Conservation (phyloP, 2,329 filamentous ascomycete genomes). For the Graphilbum fragrans region DNA sequence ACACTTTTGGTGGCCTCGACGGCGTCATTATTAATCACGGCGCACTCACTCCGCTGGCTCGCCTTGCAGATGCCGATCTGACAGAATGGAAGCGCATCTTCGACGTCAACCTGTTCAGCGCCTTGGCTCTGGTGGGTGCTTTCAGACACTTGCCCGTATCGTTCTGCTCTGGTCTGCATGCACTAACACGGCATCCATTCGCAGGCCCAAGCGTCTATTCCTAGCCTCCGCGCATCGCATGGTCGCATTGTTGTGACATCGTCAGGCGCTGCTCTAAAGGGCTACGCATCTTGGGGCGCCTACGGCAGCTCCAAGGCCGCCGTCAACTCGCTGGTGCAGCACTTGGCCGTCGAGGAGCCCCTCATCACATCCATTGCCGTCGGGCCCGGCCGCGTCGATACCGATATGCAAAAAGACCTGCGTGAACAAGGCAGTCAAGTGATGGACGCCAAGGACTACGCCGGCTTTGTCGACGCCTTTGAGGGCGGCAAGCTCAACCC, state of each 20-base stretch:
- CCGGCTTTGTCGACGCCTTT: conserved; percentile 57
- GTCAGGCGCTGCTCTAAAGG: conserved; percentile 58
- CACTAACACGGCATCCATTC: conserved; percentile 1
- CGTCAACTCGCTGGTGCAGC: conserved; percentile 64
- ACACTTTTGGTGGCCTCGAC: conserved; percentile 62
- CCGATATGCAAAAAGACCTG: conserved; percentile 79
- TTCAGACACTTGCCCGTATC: conserved; percentile 9
- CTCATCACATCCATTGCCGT: conserved; percentile 61
- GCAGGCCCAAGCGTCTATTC: conserved; percentile 59
- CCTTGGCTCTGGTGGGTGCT: conserved; percentile 56
- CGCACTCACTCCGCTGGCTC: conserved; percentile 60
- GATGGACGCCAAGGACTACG: conserved; percentile 47
- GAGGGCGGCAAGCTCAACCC: conserved; percentile 59
- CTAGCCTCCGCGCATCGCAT: conserved; percentile 51
- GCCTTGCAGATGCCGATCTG: conserved; percentile 52
- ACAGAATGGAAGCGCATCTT: conserved; percentile 67
- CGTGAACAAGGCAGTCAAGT: conserved; percentile 42
- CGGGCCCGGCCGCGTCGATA: conserved; percentile 73
- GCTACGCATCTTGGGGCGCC: conserved; percentile 62
- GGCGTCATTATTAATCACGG: conserved; percentile 85
- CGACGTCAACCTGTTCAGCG: conserved; percentile 80
- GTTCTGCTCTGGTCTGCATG: neutral
- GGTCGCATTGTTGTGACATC: conserved; percentile 70
- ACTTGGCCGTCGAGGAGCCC: conserved; percentile 66
- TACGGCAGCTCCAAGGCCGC: conserved; percentile 80